These are phyloP conservation scores for Fermentozyma sake DNA, from an alignment of 1,139 yeast genomes.

Conservation along the genomic window DNA sequence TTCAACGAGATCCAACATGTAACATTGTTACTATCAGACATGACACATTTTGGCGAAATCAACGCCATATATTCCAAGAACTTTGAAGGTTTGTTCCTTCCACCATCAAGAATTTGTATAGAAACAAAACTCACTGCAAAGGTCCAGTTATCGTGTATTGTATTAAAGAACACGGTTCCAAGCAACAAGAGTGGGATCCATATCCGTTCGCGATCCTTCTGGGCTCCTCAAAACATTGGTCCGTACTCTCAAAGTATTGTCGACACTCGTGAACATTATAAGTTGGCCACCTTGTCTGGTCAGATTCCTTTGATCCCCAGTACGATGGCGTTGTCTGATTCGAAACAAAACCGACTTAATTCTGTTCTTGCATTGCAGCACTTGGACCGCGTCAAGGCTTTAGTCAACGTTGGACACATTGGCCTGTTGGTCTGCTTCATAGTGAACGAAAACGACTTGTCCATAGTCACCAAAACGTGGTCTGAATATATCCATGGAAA, in stretches of 20 bases:
- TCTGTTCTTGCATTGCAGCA: constrained; percentile 70
- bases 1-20: constrained; percentile 51
- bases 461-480: constrained; percentile 37
- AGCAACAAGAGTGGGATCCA: constrained; percentile 63
- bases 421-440: constrained; percentile 55
- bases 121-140: constrained; percentile 47
- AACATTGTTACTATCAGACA: constrained; percentile 57
- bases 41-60: constrained; percentile 57
- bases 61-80: constrained; percentile 54
- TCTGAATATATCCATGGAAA: constrained; percentile 17
- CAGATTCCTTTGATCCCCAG: constrained; percentile 84
- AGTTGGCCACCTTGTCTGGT: constrained; percentile 71
- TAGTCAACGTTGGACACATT: constrained; percentile 43
- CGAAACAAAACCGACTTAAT: constrained; percentile 12
- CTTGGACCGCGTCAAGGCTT: constrained; percentile 55
- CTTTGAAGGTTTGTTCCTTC: constrained; percentile 56
- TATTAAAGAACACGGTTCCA: constrained; percentile 23
- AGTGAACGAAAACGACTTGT: constrained; percentile 25
- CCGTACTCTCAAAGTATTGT: constrained; percentile 88
- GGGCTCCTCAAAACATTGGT: constrained; percentile 99
- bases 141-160: constrained; percentile 59
- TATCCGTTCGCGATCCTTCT: constrained; percentile 85
- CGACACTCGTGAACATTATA: constrained; percentile 31
- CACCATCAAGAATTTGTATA: constrained; percentile 88
- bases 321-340: constrained; percentile 46